Evolutionary conservation across 192 early-diverging fungal species (phyloP).

Genomic region (Coemansia sp.): DNA sequence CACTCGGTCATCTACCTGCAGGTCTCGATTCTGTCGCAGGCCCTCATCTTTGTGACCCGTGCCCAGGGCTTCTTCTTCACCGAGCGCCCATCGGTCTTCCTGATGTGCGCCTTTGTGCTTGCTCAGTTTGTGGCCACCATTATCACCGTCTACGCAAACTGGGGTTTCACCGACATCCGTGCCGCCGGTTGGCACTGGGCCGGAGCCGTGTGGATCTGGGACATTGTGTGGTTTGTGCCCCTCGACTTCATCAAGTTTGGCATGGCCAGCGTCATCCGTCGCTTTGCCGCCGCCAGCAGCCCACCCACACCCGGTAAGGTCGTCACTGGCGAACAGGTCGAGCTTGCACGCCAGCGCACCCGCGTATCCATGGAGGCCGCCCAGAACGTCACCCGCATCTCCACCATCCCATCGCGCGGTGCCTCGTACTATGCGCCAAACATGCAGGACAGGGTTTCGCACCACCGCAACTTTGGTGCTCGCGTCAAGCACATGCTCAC

Average conservation of each 20-base stretch:
- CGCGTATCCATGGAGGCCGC: slow-evolving; percentile 57
- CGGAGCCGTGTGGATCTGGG: slow-evolving; percentile 75
- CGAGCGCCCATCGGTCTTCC: slow-evolving; percentile 71
- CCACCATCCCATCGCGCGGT: slow-evolving; percentile 59
- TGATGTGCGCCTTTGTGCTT: slow-evolving; percentile 65
- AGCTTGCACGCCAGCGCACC: slow-evolving; percentile 57
- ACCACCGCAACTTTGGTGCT: slow-evolving; percentile 56
- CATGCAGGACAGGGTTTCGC: slow-evolving; percentile 56
- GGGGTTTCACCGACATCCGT: slow-evolving; percentile 72
- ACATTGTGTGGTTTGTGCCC: slow-evolving; percentile 77
- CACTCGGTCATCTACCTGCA: slow-evolving; percentile 82
- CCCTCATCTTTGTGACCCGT: slow-evolving; percentile 76
- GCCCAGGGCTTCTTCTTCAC: slow-evolving; percentile 73
- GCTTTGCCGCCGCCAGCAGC: slow-evolving; percentile 36
- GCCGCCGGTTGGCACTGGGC: slow-evolving; percentile 77
- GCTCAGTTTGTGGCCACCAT: slow-evolving; percentile 75
- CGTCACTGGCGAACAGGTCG: slow-evolving; percentile 41
- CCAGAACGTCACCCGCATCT: slow-evolving; percentile 59
- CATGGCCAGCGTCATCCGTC: slow-evolving; percentile 63
- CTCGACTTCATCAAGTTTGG: slow-evolving; percentile 78
- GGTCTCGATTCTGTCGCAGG: slow-evolving; percentile 77
- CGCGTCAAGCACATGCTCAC: slow-evolving; percentile 54
- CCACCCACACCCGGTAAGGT: slow-evolving; percentile 36
- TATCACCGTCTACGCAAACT: slow-evolving; percentile 83
- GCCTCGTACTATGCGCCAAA: slow-evolving; percentile 65